These are phyloP conservation scores for Santalum album DNA, from an alignment of 164 flowering plant genomes.

Conservation along the genomic window DNA sequence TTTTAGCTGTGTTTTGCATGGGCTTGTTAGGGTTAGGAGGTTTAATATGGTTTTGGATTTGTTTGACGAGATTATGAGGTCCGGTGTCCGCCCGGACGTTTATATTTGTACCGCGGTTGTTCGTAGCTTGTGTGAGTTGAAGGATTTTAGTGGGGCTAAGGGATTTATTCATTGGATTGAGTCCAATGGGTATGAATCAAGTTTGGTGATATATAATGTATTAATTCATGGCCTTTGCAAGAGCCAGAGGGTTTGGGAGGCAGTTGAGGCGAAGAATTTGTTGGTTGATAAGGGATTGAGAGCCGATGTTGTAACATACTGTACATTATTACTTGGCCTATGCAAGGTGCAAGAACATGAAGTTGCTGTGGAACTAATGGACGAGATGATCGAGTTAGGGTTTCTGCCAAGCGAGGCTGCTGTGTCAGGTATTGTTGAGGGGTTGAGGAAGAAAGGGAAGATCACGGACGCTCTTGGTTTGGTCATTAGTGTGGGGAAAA, in stretches of 20 bases:
- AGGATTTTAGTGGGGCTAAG: constrained; percentile 43
- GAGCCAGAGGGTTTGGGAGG: constrained; percentile 44
- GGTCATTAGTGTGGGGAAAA: constrained; percentile 31
- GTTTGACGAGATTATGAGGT: constrained; percentile 37
- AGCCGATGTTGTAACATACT: constrained; percentile 65
- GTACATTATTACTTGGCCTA: constrained; percentile 62
- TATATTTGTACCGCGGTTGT: constrained; percentile 46
- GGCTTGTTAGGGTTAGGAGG: constrained; percentile 39
- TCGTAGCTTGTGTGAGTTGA: constrained; percentile 59
- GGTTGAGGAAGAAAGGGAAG: constrained; percentile 57
- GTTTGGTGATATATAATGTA: constrained; percentile 58
- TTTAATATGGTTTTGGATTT: constrained; percentile 44
- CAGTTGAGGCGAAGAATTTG: constrained; percentile 52
- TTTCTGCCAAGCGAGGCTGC: constrained; percentile 72
- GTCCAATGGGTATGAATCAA: constrained; percentile 30
- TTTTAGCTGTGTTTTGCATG: constrained; percentile 53
- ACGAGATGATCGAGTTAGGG: constrained; percentile 66
- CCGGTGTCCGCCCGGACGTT: constrained; percentile 39
- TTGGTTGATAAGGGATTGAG: constrained; percentile 39
- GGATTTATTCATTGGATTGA: constrained; percentile 42
- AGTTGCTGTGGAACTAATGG: constrained; percentile 30
- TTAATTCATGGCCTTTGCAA: constrained; percentile 74
- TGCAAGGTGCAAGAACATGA: constrained; percentile 45
- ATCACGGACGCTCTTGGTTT: constrained; percentile 45
- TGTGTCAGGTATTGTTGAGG: constrained; percentile 54